Conservation (phyloP, 179 eudicot genomes). For the Sideroxylon spinosum region DNA sequence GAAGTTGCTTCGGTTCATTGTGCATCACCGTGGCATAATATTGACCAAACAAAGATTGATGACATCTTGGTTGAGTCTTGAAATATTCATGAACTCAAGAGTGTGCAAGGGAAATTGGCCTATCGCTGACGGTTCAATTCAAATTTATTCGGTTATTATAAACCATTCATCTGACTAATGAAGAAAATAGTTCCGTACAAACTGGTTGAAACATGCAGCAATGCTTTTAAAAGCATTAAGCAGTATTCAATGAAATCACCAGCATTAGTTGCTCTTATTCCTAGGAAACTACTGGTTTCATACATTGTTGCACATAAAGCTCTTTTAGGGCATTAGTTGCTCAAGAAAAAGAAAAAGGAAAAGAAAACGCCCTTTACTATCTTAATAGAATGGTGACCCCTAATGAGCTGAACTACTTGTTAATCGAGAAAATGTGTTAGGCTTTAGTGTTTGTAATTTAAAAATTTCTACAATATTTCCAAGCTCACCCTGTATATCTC, state of each 20-base stretch:
- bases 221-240: constrained; percentile 17
- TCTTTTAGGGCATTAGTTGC: no score
- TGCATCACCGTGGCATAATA: constrained; percentile 1
- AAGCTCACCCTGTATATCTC: constrained; percentile 12
- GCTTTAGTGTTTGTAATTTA: constrained; percentile 15
- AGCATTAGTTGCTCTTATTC: neutral
- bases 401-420: no score
- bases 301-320: no score
- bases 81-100: neutral
- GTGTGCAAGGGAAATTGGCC: constrained; percentile 3
- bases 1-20: neutral
- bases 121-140: neutral
- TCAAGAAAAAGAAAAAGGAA: no score
- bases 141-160: no score
- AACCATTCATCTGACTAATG: no score
- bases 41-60: constrained; percentile 1
- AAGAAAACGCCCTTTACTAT: no score
- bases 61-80: neutral
- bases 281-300: no score
- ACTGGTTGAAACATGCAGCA: constrained; percentile 1
- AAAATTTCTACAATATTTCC: constrained; percentile 13
- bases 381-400: no score
- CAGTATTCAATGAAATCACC: constrained; percentile 6
- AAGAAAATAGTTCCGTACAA: constrained; percentile 11
- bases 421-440: neutral